Base-by-base conservation (phyloP, 805 yeast genomes). In the Ogataea ramenticola region DNA sequence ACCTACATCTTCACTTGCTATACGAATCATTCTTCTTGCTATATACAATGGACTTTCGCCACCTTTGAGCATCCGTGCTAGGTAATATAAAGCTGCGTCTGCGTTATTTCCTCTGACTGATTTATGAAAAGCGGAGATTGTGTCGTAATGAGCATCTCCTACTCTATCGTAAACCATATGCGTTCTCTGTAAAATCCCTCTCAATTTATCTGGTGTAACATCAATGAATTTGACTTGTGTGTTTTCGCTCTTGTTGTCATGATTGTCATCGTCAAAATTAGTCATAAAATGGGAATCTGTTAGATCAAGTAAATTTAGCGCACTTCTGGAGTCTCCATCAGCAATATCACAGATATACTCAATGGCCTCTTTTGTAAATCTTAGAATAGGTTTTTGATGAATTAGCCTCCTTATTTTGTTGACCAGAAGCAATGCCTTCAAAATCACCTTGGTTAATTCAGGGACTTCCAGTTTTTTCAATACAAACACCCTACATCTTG, bases 1-100 rank as follows among this genome's bases (percentile, higher is more conserved):
- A 0, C 99, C 99, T 24, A 93, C 70, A 60, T 93, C 99, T 59
- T 93, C 99, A 56, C 93, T 82, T 0, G 99, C 98, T 19, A 93
- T 93, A 4, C 96, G 72, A 4, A 93, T 82, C 95, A 93, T 85
- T 51, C 99, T 68, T 36, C 99, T 70, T 0, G 93, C 89, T 12
- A 93, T 80, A 54, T 84, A 93, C 21, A 88, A 63, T 0, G 97
- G 97, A 56, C 86, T 95, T 59, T 95, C 99, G 0, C 99, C 99
- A 2, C 96, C 95, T 50, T 78, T 74, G 1, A 93, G 68, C 99
- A 93, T 93, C 40, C 89, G 72, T 0, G 82, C 91, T 19, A 93
- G 65, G 56, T 93, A 93, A 60, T 81, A 90, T 47, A 93, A 65
- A 0, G 98, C 82, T 0, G 97, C 98, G 65, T 93, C 87, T 0